Evolutionary conservation across 805 yeast genomes (phyloP).

Genomic region (Candida sakaeoensis): DNA sequence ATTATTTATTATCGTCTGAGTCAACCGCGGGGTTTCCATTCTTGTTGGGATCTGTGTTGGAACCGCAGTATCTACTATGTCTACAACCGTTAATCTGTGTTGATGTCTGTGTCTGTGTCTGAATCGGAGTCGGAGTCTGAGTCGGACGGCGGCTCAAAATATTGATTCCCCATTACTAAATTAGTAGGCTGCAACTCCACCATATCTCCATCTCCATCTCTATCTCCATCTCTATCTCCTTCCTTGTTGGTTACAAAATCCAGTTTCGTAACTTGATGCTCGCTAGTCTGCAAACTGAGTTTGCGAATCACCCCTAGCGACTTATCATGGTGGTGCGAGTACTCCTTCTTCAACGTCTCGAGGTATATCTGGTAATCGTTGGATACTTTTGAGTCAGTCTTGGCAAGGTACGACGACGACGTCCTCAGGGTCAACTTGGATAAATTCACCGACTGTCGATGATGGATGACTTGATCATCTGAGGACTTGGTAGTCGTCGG

Average conservation of each 20-base stretch:
- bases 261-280: slow-evolving; percentile 3
- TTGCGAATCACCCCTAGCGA: background rate
- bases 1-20: no score
- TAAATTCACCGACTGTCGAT: background rate
- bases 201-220: slow-evolving; percentile 1
- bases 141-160: slow-evolving; percentile 37
- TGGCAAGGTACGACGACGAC: background rate
- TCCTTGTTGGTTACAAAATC: slow-evolving; percentile 10
- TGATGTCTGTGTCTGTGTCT: slow-evolving; percentile 4
- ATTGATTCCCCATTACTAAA: slow-evolving; percentile 22
- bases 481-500: slow-evolving; percentile 10
- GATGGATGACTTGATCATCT: slow-evolving; percentile 4
- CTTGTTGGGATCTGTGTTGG: no score
- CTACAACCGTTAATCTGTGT: no score
- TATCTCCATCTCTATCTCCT: slow-evolving; percentile 3
- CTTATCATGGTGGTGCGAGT: slow-evolving; percentile 4
- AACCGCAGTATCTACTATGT: no score
- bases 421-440: background rate
- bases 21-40: no score
- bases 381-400: slow-evolving; percentile 1
- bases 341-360: slow-evolving; percentile 9
- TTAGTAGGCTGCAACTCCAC: slow-evolving; percentile 2
- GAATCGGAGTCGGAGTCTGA: slow-evolving; percentile 22
- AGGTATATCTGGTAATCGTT: slow-evolving; percentile 11
- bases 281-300: no score